A percentile compares a stretch with the other conserved stretches of the same genome.
Evolutionary conservation across 2,329 filamentous ascomycete genomes (phyloP).

Genomic region (Colletotrichum sublineola): DNA sequence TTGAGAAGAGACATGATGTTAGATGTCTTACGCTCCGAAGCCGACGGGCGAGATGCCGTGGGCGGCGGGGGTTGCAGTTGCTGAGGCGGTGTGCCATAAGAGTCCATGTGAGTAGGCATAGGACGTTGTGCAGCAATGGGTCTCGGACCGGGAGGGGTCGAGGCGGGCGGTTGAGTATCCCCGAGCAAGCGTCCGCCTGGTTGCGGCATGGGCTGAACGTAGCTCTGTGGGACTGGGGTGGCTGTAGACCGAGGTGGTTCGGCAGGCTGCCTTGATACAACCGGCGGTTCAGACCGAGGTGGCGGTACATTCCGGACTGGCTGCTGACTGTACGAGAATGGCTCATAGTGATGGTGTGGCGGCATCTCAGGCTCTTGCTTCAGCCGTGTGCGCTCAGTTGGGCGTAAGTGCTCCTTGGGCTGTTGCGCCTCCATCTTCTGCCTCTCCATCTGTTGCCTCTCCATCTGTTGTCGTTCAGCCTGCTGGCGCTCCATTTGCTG

Average conservation of each 20-base stretch:
- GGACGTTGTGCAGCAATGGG: slow-evolving; percentile 45
- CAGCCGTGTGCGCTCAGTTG: slow-evolving; percentile 47
- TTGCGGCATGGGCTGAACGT: slow-evolving; percentile 55
- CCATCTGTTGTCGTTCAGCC: slow-evolving; percentile 44
- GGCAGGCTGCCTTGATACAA: slow-evolving; percentile 55
- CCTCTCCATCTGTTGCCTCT: slow-evolving; percentile 45
- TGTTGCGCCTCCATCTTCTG: slow-evolving; percentile 50
- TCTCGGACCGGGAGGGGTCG: slow-evolving; percentile 47
- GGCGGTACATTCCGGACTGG: slow-evolving; percentile 52
- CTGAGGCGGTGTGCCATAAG: slow-evolving; percentile 50
- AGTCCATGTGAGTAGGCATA: slow-evolving; percentile 50
- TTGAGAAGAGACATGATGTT: slow-evolving; percentile 74
- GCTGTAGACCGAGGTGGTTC: slow-evolving; percentile 57
- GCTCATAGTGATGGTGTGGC: slow-evolving; percentile 59
- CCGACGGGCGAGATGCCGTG: slow-evolving; percentile 55
- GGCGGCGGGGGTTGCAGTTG: slow-evolving; percentile 54
- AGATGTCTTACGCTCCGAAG: slow-evolving; percentile 70
- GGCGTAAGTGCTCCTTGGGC: slow-evolving; percentile 50
- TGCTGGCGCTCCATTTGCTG: slow-evolving; percentile 36
- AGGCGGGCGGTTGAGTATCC: slow-evolving; percentile 52
- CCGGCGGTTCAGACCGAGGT: slow-evolving; percentile 56
- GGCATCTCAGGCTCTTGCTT: slow-evolving; percentile 66
- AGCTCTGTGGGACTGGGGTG: slow-evolving; percentile 51
- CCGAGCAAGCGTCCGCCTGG: slow-evolving; percentile 58
- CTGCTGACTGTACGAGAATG: slow-evolving; percentile 57